phyloP scores from a whole-genome alignment of 2,329 filamentous ascomycete species.

The Nigrospora sphaerica region DNA sequence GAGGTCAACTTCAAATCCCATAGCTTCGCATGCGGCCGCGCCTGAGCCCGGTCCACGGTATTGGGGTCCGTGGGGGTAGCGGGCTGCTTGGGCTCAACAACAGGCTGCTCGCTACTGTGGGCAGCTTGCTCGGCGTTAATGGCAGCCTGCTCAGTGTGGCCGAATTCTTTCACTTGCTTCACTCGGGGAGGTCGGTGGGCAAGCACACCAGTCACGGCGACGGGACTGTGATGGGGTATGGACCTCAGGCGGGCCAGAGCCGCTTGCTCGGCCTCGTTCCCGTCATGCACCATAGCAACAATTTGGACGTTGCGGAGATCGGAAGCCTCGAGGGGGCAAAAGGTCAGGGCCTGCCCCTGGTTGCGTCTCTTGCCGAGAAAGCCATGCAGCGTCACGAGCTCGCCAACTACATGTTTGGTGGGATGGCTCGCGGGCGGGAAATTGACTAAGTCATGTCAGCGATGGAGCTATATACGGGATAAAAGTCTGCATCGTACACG shows the following conservation, averaged over 20 bases:
- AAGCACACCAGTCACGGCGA: conserved; percentile 36
- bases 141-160: not conserved
- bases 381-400: conserved; percentile 49
- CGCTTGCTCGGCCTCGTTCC: conserved; percentile 23
- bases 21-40: not conserved
- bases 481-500: too few relatives aligned
- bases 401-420: not conserved
- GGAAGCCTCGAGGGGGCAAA: conserved; percentile 47
- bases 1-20: conserved; percentile 56
- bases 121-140: not conserved
- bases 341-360: conserved; percentile 62
- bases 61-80: not conserved
- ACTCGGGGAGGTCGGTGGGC: conserved; percentile 12
- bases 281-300: conserved; percentile 37
- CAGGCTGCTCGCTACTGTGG: not conserved
- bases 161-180: not conserved
- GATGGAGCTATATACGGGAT: too few relatives aligned
- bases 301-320: conserved; percentile 26
- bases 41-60: not conserved
- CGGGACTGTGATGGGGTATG: conserved; percentile 44
- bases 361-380: conserved; percentile 65
- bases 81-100: not conserved
- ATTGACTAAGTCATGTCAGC: not conserved
- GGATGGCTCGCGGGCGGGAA: not conserved
- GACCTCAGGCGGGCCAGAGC: conserved; percentile 34